Percentiles rank a stretch among this genome's conserved stretches.
Evolutionary conservation across 2,329 filamentous ascomycete species (phyloP).

Genomic region (Hysterium pulicare): DNA sequence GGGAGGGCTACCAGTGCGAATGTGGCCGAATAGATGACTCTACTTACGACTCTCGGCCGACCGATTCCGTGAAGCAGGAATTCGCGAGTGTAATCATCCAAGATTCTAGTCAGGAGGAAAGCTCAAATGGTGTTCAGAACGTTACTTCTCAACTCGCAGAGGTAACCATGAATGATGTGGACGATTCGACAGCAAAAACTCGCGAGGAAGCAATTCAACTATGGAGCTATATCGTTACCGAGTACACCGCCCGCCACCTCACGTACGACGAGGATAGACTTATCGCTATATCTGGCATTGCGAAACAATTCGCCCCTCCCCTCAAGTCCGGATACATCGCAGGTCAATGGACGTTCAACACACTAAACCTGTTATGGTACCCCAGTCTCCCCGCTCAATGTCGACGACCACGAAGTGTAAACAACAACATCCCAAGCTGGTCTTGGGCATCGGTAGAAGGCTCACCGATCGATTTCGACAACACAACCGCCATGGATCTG

Average conservation of each 20-base stretch:
- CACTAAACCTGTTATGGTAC: slow-evolving; percentile 34
- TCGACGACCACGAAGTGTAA: slow-evolving; percentile 19
- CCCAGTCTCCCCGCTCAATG: slow-evolving; percentile 26
- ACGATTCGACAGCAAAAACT: slow-evolving; percentile 12
- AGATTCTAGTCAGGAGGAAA: slow-evolving; percentile 12
- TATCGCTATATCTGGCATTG: slow-evolving; percentile 29
- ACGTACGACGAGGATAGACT: slow-evolving; percentile 33
- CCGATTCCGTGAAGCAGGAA: slow-evolving; percentile 34
- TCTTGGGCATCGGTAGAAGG: slow-evolving; percentile 36
- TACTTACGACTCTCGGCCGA: slow-evolving; percentile 28
- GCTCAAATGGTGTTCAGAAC: slow-evolving; percentile 15
- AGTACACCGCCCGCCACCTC: slow-evolving; percentile 31
- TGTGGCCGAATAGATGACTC: slow-evolving; percentile 31
- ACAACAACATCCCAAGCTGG: slow-evolving; percentile 30
- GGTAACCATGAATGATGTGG: slow-evolving; percentile 21
- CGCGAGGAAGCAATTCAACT: slow-evolving; percentile 31
- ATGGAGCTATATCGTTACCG: slow-evolving; percentile 35
- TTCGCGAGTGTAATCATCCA: slow-evolving; percentile 20
- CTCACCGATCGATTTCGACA: slow-evolving; percentile 35
- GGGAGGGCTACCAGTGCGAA: slow-evolving; percentile 34
- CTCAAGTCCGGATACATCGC: slow-evolving; percentile 33
- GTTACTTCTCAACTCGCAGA: slow-evolving; percentile 28
- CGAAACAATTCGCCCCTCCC: slow-evolving; percentile 21
- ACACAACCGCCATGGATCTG: slow-evolving; percentile 34
- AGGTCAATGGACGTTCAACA: slow-evolving; percentile 36